These are phyloP conservation scores for Beauveria varroae DNA, from an alignment of 2,329 filamentous ascomycete genomes.

Conservation along the genomic window DNA sequence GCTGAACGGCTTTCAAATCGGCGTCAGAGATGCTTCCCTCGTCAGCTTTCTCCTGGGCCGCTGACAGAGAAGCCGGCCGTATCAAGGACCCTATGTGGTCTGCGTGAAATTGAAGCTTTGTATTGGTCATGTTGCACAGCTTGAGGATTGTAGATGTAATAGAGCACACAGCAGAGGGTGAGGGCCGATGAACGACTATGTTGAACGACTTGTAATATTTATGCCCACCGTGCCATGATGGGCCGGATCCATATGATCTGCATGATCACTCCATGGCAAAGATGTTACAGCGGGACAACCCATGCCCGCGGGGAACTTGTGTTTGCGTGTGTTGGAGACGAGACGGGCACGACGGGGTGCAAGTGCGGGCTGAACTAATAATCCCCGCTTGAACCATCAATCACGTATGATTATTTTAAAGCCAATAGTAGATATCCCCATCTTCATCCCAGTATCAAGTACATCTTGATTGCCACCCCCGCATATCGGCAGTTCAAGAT, in stretches of 20 bases:
- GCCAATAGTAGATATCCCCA: neutral
- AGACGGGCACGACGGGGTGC: no score
- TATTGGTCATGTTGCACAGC: conserved; percentile 1
- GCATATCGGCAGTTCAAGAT: conserved; percentile 8
- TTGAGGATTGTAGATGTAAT: neutral
- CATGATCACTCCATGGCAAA: no score
- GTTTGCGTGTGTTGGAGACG: no score
- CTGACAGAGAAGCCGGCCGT: conserved; percentile 54
- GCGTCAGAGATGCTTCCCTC: conserved; percentile 32
- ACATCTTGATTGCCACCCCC: no score
- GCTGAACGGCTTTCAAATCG: conserved; percentile 49
- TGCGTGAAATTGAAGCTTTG: conserved; percentile 53
- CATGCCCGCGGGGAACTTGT: no score
- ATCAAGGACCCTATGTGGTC: conserved; percentile 68
- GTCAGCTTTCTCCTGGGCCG: conserved; percentile 41
- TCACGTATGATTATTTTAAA: no score
- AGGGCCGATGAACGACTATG: neutral
- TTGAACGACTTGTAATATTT: no score
- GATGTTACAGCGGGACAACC: no score
- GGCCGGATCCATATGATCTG: no score
- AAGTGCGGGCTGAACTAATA: no score
- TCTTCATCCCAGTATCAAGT: neutral
- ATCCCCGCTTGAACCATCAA: no score
- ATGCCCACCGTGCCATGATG: no score
- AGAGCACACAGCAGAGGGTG: neutral